Evolutionary conservation across 805 yeast genomes (phyloP), one percentile per base, ranked within the genome.

Genomic region (Cyberlindnera subsufficiens): DNA sequence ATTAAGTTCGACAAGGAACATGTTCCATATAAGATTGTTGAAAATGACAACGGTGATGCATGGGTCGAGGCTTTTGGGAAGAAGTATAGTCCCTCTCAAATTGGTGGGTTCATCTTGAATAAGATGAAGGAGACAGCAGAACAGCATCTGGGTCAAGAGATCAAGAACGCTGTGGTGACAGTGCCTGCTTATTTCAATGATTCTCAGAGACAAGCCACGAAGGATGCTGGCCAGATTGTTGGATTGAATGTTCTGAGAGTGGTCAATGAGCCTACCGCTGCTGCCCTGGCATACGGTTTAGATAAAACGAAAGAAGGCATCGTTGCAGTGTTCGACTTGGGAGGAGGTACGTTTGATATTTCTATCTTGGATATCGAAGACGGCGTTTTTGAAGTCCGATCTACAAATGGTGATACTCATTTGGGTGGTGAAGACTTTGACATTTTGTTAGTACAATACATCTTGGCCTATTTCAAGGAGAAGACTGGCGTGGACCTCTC

Each of bases 361-460:
- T 83, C 91, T 9, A 72, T 85, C 41, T 65, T 85, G 47, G 88
- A 85, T 51, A 83, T 85, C 45, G 91, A 82, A 53, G 86, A 78
- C 51, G 87, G 89, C 44, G 86, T 85, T 9, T 84, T 85, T 60
- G 90, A 84, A 62, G 93, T 85, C 13, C 69, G 86, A 48, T 82
- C 91, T 27, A 85, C 95, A 20, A 83, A 85, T 58, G 95, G 95
- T 51, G 83, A 85, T 60, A 83, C 91, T 17, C 91, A 83, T 63
- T 69, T 85, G 49, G 95, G 95, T 50, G 95, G 95, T 47, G 91
- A 85, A 61, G 95, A 85, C 64, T 82, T 84, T 59, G 95, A 85
- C 66, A 78, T 77, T 52, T 66, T 83, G 35, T 64, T 85, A 13
- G 67, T 77, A 49, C 63, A 71, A 32, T 64, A 79, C 61, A 79